Conservation (phyloP, 768 basidiomycete genomes). For the Crepidotus variabilis region DNA sequence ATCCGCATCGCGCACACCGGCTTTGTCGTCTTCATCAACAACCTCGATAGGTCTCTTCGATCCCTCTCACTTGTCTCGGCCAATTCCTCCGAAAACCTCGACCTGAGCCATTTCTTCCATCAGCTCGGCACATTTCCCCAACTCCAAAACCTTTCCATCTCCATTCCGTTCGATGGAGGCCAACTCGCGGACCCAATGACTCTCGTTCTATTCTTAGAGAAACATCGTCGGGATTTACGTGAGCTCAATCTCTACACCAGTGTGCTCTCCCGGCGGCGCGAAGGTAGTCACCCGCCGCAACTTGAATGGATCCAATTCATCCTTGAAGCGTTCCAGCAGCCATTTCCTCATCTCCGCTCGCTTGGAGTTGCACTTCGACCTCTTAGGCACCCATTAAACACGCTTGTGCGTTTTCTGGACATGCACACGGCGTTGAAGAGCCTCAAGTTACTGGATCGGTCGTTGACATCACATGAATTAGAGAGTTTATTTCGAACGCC, state of each 20-base stretch:
- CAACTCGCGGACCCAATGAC: constrained; percentile 31
- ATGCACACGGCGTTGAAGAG: constrained; percentile 25
- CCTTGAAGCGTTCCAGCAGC: constrained; percentile 21
- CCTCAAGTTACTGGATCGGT: constrained; percentile 34
- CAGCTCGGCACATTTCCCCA: constrained; percentile 35
- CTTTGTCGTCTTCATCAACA: constrained; percentile 43
- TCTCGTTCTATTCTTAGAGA: constrained; percentile 32
- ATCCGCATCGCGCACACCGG: constrained; percentile 34
- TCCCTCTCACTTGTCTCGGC: constrained; percentile 34
- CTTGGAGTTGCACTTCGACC: constrained; percentile 37
- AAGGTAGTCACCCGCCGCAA: constrained; percentile 19
- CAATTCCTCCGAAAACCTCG: constrained; percentile 31
- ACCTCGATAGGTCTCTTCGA: constrained; percentile 32
- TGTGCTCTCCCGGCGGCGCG: constrained; percentile 16
- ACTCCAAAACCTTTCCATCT: constrained; percentile 33
- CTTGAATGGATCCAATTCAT: constrained; percentile 41
- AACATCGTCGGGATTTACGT: constrained; percentile 18
- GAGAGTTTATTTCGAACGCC: constrained; percentile 17
- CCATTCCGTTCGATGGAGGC: constrained; percentile 41
- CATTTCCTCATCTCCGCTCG: constrained; percentile 28
- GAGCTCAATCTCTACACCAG: constrained; percentile 32
- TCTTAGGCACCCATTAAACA: constrained; percentile 26
- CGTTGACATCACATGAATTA: constrained; percentile 28
- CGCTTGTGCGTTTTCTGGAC: constrained; percentile 27
- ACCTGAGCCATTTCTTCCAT: constrained; percentile 34